Evolutionary conservation across 345 rosid species (phyloP).

Genomic region (Aquilaria sinensis): DNA sequence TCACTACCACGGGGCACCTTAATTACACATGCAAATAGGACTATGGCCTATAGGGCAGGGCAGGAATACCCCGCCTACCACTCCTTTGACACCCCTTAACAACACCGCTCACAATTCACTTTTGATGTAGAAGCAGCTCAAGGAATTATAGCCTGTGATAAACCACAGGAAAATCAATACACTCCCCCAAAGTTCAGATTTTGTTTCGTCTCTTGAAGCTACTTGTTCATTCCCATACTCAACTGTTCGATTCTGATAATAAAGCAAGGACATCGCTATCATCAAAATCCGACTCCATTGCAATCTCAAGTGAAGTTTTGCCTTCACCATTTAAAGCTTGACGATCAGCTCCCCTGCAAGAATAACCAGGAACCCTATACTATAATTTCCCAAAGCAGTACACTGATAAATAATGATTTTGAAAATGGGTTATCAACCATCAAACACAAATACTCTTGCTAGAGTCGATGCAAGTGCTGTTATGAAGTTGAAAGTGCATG

Average conservation of each 20-base stretch:
- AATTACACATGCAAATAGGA: conserved; percentile 6
- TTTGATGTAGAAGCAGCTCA: conserved; percentile 20
- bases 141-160: conserved; percentile 19
- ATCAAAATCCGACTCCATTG: conserved; percentile 44
- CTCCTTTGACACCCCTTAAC: conserved; percentile 17
- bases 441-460: not conserved
- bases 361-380: not conserved
- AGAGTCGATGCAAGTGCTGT: too few species aligned
- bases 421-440: conserved; percentile 1
- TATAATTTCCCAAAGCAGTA: not conserved
- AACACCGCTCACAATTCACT: conserved; percentile 15
- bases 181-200: conserved; percentile 12
- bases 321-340: conserved; percentile 56
- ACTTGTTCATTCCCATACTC: conserved; percentile 8
- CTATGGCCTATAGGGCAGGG: conserved; percentile 29
- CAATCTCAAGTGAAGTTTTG: conserved; percentile 58
- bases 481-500: too few species aligned
- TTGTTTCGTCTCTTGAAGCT: too few species aligned
- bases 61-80: conserved; percentile 25
- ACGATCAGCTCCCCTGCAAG: conserved; percentile 85
- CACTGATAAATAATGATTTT: not conserved
- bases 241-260: conserved; percentile 59
- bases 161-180: conserved; percentile 18
- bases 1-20: not conserved
- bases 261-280: conserved; percentile 59